These are phyloP conservation scores for Lenwebbia sp. DNA, from an alignment of 345 rosid genomes.

Conservation along the genomic window DNA sequence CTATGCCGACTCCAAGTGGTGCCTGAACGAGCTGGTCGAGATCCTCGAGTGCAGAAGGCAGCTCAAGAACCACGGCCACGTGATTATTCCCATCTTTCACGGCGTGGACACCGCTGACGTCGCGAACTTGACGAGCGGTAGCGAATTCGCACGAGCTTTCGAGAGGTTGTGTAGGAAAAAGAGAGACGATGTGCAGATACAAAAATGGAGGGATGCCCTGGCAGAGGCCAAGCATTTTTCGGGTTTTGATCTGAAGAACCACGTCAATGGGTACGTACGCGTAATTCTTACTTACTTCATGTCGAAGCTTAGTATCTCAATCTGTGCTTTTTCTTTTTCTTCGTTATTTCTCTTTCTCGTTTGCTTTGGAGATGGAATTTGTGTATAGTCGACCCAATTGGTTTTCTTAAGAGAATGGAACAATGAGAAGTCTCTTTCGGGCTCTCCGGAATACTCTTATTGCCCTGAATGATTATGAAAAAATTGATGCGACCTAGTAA, in stretches of 20 bases:
- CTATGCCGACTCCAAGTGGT: slow-evolving; percentile 3
- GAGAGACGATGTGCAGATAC: not conserved
- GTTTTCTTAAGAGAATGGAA: too few species aligned
- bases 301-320: not conserved
- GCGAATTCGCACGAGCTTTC: not conserved
- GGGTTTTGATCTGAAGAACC: not conserved
- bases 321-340: not conserved
- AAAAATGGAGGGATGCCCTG: not conserved
- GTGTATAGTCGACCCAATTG: too few species aligned
- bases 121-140: not conserved
- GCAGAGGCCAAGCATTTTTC: not conserved
- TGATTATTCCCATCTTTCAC: not conserved
- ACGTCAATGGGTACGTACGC: not conserved
- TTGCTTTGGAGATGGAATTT: too few species aligned
- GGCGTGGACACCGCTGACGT: not conserved
- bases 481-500: too few species aligned
- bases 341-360: not conserved
- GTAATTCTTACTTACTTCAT: not conserved
- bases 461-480: too few species aligned
- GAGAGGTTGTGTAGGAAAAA: not conserved
- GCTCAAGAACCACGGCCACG: not conserved
- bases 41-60: not conserved
- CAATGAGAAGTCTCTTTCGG: too few species aligned
- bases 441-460: too few species aligned
- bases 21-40: not conserved